Evolutionary conservation across 768 basidiomycete genomes (phyloP), one percentile per base, ranked within the genome.

Genomic region (Suillus lakei): DNA sequence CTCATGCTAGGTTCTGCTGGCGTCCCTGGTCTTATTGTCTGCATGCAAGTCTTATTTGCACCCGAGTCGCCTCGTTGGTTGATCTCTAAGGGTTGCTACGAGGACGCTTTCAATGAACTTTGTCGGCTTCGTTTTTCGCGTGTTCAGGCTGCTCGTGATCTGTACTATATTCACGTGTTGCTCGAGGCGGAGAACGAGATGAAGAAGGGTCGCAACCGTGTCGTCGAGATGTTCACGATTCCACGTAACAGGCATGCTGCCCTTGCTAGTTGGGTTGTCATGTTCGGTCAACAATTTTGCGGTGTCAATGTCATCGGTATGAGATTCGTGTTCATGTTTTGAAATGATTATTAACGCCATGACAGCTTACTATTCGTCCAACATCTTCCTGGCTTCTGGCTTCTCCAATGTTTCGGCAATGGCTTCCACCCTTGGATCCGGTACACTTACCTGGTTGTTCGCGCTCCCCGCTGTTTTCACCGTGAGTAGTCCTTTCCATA

Each of bases 61-160:
- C 84, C 84, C 6, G 93, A 95, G 78, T 93, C 91, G 0, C 93
- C 93, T 5, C 87, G 93, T 70, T 96, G 94, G 94, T 83, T 90
- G 32, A 91, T 95, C 82, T 86, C 86, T 74, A 92, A 93, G 76
- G 86, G 84, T 58, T 87, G 90, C 16, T 91, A 93, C 71, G 78
- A 77, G 3, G 82, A 89, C 3, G 94, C 93, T 0, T 95, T 83
- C 73, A 73, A 80, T 4, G 88, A 86, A 2, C 85, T 95, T 61
- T 77, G 77, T 62, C 87, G 90, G 41, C 84, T 96, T 8, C 86
- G 94, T 48, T 84, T 87, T 72, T 86, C 84, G 67, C 83, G 81
- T 15, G 77, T 95, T 12, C 91, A 93, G 70, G 94, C 94, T 9
- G 93, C 93, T 1, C 84, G 93, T 13, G 93, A 96, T 68, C 75